A percentile compares a stretch with the other conserved stretches of the same genome.
Conservation (phyloP, 441 rosid species). For the Kokia cookei region DNA sequence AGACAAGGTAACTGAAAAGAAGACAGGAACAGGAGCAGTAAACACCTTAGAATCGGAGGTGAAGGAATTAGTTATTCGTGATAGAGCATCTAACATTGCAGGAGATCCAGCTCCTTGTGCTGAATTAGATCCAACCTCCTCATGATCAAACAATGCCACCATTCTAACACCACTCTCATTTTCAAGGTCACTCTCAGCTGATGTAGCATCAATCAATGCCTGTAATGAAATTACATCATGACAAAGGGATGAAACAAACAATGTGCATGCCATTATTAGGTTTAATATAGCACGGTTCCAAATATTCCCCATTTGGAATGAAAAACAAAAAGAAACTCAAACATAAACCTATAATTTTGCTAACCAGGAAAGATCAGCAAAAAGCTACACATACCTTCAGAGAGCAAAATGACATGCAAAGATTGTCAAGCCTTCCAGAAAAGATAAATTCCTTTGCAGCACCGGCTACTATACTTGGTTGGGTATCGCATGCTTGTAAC, state of each 20-base stretch:
- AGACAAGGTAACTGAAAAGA: not conserved
- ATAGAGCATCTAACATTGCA: constrained; percentile 88
- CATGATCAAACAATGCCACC: constrained; percentile 98
- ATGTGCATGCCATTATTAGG: not conserved
- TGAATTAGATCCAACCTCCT: constrained; percentile 93
- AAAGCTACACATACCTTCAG: constrained; percentile 46
- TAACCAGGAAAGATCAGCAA: constrained; percentile 9
- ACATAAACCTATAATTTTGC: not conserved
- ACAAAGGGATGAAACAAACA: not conserved
- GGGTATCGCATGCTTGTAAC: constrained; percentile 98
- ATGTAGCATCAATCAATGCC: constrained; percentile 84
- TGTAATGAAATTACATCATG: constrained; percentile 28
- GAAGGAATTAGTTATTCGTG: constrained; percentile 74
- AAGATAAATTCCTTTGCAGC: constrained; percentile 84
- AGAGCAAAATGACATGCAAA: constrained; percentile 96
- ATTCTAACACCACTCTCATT: constrained; percentile 86
- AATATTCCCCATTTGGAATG: not conserved
- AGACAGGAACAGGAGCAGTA: not conserved
- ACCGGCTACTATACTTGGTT: constrained; percentile 86
- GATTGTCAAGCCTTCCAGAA: constrained; percentile 97
- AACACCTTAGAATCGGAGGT: constrained; percentile 65
- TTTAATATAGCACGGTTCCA: not conserved
- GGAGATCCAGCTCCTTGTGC: constrained; percentile 99
- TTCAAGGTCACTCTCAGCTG: constrained; percentile 61
- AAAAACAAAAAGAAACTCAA: constrained; percentile 11